phyloP scores from a whole-genome alignment of 768 basidiomycete species.

The Termitomyces sp. region DNA sequence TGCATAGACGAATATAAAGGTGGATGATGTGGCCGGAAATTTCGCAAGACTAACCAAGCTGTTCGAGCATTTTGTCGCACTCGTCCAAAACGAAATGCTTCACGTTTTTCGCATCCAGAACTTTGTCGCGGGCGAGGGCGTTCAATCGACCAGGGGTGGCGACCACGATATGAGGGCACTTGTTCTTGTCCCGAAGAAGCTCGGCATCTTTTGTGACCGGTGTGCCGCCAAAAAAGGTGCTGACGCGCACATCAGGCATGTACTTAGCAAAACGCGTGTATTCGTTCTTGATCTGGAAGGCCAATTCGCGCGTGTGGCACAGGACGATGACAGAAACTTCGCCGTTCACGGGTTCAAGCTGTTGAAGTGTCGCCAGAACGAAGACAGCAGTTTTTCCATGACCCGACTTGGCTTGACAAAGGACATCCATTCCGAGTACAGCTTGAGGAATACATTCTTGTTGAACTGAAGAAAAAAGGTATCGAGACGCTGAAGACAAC shows the following conservation, averaged over 20 bases:
- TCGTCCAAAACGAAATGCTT: conserved; percentile 99
- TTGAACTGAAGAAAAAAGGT: conserved; percentile 63
- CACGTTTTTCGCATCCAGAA: conserved; percentile 91
- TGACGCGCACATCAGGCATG: conserved; percentile 98
- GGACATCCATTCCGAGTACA: conserved; percentile 98
- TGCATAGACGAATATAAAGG: conserved; percentile 51
- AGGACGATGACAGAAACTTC: conserved; percentile 97
- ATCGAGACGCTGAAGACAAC: too few relatives aligned
- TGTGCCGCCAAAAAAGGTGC: conserved; percentile 97
- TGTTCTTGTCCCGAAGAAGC: conserved; percentile 89
- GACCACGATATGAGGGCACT: conserved; percentile 98
- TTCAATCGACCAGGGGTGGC: conserved; percentile 97
- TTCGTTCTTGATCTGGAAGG: conserved; percentile 99
- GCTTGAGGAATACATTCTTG: conserved; percentile 99
- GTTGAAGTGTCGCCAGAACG: conserved; percentile 95
- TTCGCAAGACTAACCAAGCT: conserved; percentile 98
- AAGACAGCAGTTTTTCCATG: conserved; percentile 99
- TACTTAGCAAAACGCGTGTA: conserved; percentile 99
- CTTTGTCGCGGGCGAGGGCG: conserved; percentile 93
- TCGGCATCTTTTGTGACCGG: conserved; percentile 93
- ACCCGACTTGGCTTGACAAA: conserved; percentile 99
- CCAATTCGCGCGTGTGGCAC: conserved; percentile 98
- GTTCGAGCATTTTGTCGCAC: conserved; percentile 99
- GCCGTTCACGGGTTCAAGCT: conserved; percentile 96
- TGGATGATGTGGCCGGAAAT: conserved; percentile 60